Evolutionary conservation across 331 rosid species (phyloP), one percentile per base, ranked within the genome.

Genomic region (Quercus phellos): DNA sequence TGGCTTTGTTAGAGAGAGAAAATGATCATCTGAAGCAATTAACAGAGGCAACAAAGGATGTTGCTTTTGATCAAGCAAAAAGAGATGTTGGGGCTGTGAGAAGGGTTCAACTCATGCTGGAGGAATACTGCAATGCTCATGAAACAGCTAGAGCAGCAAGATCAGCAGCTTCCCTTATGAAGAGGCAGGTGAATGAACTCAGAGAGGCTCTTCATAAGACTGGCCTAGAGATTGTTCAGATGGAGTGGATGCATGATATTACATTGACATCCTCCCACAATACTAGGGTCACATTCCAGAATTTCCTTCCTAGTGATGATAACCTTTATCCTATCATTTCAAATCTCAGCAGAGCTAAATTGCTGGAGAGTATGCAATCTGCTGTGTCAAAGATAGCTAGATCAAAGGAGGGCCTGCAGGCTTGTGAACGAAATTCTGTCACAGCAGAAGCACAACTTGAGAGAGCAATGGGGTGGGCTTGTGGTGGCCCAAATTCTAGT

Each of bases 391-490:
- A 84, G 87, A 90, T 94, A 80, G 90, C 88, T 46, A 85, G 89
- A 72, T 88, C 95, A 72, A 29, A 85, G 70, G 98, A 94, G 83
- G 80, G 92, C 82, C 89, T 94, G 66, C 93, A 92, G 81, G 90
- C 96, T 60, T 90, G 93, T 82, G 98, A 90, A 32, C 88, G 42
- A 81, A 86, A 79, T 84, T 90, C 97, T 79, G 83, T 87, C 77
- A 76, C 90, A 42, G 96, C 97, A 43, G 98, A 94, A 88, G 96
- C 90, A 58, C 97, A 94, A 79, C 97, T 94, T 77, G 97, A 92
- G 91, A 90, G 98, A 87, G 98, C 98, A 63, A 94, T 94, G 98
- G 83, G 92, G 42, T 94, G 98, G 98, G 97, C 97, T 60, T 94
- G 97, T 74, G 98, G 97, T 26, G 93, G 87, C 79, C 90, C 98